These are phyloP conservation scores for Tetrapisispora namnaoensis DNA, from an alignment of 805 yeast species.

Conservation along the genomic window DNA sequence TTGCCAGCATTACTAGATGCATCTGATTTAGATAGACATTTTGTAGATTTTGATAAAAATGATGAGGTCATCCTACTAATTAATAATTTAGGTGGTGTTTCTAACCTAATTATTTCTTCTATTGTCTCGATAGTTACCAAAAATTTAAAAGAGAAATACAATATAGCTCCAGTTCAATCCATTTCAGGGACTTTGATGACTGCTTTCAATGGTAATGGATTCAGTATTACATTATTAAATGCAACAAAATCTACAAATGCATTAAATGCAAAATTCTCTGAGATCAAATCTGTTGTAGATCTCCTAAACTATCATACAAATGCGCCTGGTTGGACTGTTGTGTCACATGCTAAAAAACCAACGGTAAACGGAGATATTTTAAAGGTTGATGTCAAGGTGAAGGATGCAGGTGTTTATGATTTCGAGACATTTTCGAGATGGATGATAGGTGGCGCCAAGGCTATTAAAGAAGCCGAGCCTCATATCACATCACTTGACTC, in stretches of 20 bases:
- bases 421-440: conserved; percentile 27
- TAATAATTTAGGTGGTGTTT: conserved; percentile 86
- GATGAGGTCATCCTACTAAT: conserved; percentile 66
- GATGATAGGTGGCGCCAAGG: conserved; percentile 41
- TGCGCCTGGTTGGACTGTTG: conserved; percentile 68
- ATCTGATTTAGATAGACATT: conserved; percentile 67
- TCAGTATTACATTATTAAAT: conserved; percentile 74
- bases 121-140: conserved; percentile 52
- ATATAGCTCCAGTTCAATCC: conserved; percentile 55
- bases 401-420: conserved; percentile 31
- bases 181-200: conserved; percentile 77
- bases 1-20: conserved; percentile 51
- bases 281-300: conserved; percentile 34
- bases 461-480: conserved; percentile 60
- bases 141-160: conserved; percentile 42
- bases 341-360: conserved; percentile 22
- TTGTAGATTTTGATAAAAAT: conserved; percentile 53
- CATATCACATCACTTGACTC: conserved; percentile 78
- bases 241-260: conserved; percentile 40
- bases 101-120: conserved; percentile 67
- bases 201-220: conserved; percentile 87
- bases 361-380: conserved; percentile 22
- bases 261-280: conserved; percentile 26
- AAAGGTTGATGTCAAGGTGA: conserved; percentile 25
- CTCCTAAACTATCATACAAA: conserved; percentile 62